Conservation (phyloP, 306 rosid genomes). For the Vachellia pachyceras region DNA sequence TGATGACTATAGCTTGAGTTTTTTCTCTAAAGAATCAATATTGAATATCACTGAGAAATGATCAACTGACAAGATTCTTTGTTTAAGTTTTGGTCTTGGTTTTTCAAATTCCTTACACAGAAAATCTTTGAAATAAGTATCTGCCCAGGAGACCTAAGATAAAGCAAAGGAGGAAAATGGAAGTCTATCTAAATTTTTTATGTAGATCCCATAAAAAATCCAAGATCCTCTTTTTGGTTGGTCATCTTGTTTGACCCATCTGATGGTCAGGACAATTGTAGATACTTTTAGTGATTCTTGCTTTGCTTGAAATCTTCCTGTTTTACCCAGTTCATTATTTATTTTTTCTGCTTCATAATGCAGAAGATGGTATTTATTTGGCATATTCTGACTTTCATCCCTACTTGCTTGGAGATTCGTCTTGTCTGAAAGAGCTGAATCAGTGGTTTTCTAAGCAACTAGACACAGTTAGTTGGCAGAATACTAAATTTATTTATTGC, state of each 20-base stretch:
- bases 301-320: conserved; percentile 4
- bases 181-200: not conserved
- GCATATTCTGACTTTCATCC: conserved; percentile 86
- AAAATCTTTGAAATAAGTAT: conserved; percentile 10
- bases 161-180: conserved; percentile 27
- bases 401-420: conserved; percentile 89
- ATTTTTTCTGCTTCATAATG: conserved; percentile 39
- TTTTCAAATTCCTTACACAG: conserved; percentile 28
- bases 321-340: not conserved
- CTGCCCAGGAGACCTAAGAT: conserved; percentile 6
- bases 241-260: conserved; percentile 15
- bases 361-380: conserved; percentile 93
- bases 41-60: conserved; percentile 1
- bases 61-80: conserved; percentile 20
- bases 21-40: conserved; percentile 11
- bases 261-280: not conserved
- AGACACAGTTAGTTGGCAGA: conserved; percentile 72
- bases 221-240: not conserved
- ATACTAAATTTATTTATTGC: conserved; percentile 11
- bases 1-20: conserved; percentile 1
- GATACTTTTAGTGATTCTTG: conserved; percentile 18
- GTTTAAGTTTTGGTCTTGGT: conserved; percentile 17
- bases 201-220: conserved; percentile 1
- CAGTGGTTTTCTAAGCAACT: conserved; percentile 96
- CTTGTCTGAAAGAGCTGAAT: conserved; percentile 84